Percentiles rank a stretch among this genome's conserved stretches.
These are phyloP conservation scores for Stropharia rugosoannulata DNA, from an alignment of 768 basidiomycete species.

Conservation along the genomic window DNA sequence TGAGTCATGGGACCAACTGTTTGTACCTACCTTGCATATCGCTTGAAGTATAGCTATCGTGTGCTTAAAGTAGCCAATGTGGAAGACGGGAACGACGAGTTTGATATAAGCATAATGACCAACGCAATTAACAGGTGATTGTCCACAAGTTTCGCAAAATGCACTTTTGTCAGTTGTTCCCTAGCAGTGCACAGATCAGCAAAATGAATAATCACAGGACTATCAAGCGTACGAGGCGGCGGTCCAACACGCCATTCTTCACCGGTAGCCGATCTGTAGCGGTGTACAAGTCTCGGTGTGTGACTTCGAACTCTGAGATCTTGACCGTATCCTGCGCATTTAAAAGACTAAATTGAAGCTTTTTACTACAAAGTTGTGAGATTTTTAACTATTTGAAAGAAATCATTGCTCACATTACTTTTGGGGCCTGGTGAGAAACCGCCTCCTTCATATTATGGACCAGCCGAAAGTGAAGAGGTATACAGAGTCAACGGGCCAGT, in stretches of 20 bases:
- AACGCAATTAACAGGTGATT: slow-evolving; percentile 90
- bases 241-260: slow-evolving; percentile 89
- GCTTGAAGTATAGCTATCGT: slow-evolving; percentile 91
- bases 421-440: slow-evolving; percentile 76
- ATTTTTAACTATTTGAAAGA: neutral
- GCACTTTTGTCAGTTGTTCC: slow-evolving; percentile 93
- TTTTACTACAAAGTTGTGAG: slow-evolving; percentile 59
- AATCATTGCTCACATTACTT: slow-evolving; percentile 66
- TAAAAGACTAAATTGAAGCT: slow-evolving; percentile 93
- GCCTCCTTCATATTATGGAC: slow-evolving; percentile 68
- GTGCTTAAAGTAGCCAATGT: slow-evolving; percentile 98
- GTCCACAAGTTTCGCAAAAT: slow-evolving; percentile 93
- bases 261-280: slow-evolving; percentile 81
- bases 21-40: slow-evolving; percentile 85
- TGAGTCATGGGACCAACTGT: neutral
- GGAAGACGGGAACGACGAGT: slow-evolving; percentile 93
- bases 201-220: neutral
- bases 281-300: slow-evolving; percentile 89
- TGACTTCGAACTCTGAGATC: slow-evolving; percentile 95
- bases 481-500: neutral
- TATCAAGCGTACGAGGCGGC: slow-evolving; percentile 67
- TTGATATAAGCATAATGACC: slow-evolving; percentile 99
- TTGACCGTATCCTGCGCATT: slow-evolving; percentile 95
- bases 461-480: slow-evolving; percentile 12
- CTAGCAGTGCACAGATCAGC: slow-evolving; percentile 24